Evolutionary conservation across 305 asterid genomes (phyloP), one percentile per base, ranked within the genome.

Genomic region (Solanum chacoense): DNA sequence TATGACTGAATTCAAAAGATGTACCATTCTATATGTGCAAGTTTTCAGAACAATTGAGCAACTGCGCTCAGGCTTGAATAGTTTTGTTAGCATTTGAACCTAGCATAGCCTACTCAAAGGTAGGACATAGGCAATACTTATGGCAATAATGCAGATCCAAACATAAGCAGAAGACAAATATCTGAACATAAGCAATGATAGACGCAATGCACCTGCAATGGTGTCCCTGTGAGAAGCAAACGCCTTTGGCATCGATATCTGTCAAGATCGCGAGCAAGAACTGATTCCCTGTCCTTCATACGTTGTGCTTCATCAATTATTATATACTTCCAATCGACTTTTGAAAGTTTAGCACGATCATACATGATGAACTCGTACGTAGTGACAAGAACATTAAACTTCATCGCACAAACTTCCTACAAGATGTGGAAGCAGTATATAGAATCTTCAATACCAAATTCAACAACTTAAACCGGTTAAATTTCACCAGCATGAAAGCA

Each of bases 221-320:
- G 99, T 74, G 99, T 98, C 90, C 99, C 99, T 5, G 99, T 98
- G 89, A 98, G 96, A 93, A 98, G 99, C 94, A 98, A 94, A 88
- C 99, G 98, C 93, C 99, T 96, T 92, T 98, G 99, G 93, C 99
- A 98, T 90, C 99, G 98, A 91, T 98, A 98, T 92, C 96, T 94
- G 93, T 98, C 99, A 91, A 98, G 98, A 94, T 98, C 99, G 89
- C 99, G 99, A 91, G 99, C 99, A 90, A 98, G 94, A 87, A 98
- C 99, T 4, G 99, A 98, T 86, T 98, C 99, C 89, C 99, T 94
- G 89, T 98, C 99, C 94, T 98, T 98, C 99, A 98, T 98, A 89
- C 99, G 91, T 92, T 98, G 99, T 76, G 99, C 99, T 94, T 98
- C 99, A 92, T 98, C 99, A 92, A 98, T 98, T 90, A 98, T 92